These are phyloP conservation scores for Massarina eburnea DNA, from an alignment of 2,329 filamentous ascomycete genomes.

Conservation along the genomic window DNA sequence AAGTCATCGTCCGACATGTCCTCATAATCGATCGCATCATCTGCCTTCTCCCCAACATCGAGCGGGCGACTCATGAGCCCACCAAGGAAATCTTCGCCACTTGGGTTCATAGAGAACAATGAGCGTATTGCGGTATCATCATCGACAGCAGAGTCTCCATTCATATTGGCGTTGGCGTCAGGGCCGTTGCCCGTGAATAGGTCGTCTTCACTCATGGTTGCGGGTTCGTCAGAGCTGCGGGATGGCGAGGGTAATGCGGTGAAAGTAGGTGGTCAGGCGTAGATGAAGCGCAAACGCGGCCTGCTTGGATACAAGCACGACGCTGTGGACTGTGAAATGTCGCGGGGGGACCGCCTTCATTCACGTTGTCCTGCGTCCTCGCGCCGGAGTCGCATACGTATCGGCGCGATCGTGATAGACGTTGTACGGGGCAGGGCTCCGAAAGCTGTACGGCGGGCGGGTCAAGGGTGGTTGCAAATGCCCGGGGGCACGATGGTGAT, in stretches of 20 bases:
- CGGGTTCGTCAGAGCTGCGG: neutral
- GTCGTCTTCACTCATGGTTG: neutral
- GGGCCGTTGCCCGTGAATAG: constrained; percentile 7
- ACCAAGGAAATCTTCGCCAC: constrained; percentile 18
- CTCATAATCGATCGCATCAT: constrained; percentile 87
- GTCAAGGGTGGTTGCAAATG: neutral
- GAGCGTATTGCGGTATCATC: too few species aligned
- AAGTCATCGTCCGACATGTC: constrained; percentile 92
- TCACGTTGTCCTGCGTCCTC: neutral
- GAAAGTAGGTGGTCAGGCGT: too few species aligned
- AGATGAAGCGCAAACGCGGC: neutral
- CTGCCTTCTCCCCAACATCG: constrained; percentile 73
- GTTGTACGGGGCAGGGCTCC: neutral
- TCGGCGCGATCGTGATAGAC: neutral
- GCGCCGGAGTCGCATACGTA: neutral
- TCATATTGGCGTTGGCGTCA: constrained; percentile 12
- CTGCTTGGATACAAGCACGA: neutral
- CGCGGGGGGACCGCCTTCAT: neutral
- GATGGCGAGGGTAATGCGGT: neutral
- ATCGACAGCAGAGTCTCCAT: constrained; percentile 4
- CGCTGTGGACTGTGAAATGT: neutral
- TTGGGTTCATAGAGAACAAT: too few species aligned
- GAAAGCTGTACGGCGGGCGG: neutral
- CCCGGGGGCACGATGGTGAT: neutral
- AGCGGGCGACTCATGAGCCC: constrained; percentile 40